phyloP scores from a whole-genome alignment of 768 basidiomycete genomes.

The Suillus ampliporus region DNA sequence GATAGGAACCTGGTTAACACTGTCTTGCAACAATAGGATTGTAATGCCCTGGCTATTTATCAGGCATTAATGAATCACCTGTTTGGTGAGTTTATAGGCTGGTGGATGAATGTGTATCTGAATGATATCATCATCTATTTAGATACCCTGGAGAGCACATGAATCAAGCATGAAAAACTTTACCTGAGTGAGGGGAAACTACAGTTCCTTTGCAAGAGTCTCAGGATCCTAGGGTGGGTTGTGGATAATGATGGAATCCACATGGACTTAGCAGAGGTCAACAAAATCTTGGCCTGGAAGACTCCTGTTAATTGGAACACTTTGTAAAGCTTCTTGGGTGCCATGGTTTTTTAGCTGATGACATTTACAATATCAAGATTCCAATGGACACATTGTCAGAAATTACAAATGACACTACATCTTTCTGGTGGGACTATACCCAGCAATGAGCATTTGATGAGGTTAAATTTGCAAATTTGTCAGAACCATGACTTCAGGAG shows the following conservation, averaged over 20 bases:
- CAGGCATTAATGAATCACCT: slow-evolving; percentile 48
- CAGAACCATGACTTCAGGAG: no score
- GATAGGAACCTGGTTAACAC: slow-evolving; percentile 35
- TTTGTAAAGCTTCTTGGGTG: slow-evolving; percentile 15
- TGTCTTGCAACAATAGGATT: slow-evolving; percentile 38
- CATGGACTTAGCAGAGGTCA: slow-evolving; percentile 51
- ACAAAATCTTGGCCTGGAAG: slow-evolving; percentile 40
- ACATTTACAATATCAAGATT: no score
- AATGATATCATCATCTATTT: background rate
- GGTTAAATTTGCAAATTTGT: no score
- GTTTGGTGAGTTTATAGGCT: slow-evolving; percentile 17
- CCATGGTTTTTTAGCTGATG: background rate
- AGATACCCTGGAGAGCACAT: slow-evolving; percentile 34
- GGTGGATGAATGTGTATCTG: slow-evolving; percentile 10
- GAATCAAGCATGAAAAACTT: slow-evolving; percentile 31
- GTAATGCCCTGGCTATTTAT: slow-evolving; percentile 43
- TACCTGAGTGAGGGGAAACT: slow-evolving; percentile 30
- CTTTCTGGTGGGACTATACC: no score
- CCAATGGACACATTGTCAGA: no score
- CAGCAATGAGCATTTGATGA: no score
- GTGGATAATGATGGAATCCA: slow-evolving; percentile 43
- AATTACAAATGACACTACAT: no score
- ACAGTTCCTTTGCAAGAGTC: slow-evolving; percentile 36
- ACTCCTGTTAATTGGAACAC: slow-evolving; percentile 15
- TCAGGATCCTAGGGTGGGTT: slow-evolving; percentile 43